phyloP scores from a whole-genome alignment of 192 early-diverging fungal species.

The Coemansia sp. region DNA sequence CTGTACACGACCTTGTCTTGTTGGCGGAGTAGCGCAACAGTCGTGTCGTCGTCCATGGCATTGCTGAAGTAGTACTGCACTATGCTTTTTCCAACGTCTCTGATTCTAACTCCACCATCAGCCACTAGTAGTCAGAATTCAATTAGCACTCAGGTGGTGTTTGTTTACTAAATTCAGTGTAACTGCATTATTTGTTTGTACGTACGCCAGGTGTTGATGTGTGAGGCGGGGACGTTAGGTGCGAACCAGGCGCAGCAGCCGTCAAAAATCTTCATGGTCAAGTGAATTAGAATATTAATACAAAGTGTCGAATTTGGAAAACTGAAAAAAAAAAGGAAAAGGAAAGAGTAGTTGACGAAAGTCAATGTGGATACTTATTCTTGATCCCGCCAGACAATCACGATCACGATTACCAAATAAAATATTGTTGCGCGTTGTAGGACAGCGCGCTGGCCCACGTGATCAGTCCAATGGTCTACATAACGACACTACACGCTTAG shows the following conservation, averaged over 20 bases:
- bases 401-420: too few species aligned
- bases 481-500: too few species aligned
- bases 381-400: too few species aligned
- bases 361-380: too few species aligned
- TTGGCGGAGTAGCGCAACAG: constrained; percentile 23
- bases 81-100: constrained; percentile 27
- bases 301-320: constrained; percentile 8
- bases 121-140: constrained; percentile 10
- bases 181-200: not conserved
- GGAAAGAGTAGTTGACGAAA: too few species aligned
- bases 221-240: constrained; percentile 38
- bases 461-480: too few species aligned
- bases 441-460: too few species aligned
- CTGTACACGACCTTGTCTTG: constrained; percentile 45
- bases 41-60: constrained; percentile 25
- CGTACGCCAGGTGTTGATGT: constrained; percentile 45
- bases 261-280: constrained; percentile 54
- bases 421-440: too few species aligned
- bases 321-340: not conserved
- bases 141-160: not conserved
- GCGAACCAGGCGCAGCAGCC: constrained; percentile 51
- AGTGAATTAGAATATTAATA: not conserved
- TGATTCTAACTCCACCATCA: constrained; percentile 47
- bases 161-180: not conserved
- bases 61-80: constrained; percentile 54